phyloP scores from a whole-genome alignment of 2,329 filamentous ascomycete species.

The Scedosporium apiospermum region DNA sequence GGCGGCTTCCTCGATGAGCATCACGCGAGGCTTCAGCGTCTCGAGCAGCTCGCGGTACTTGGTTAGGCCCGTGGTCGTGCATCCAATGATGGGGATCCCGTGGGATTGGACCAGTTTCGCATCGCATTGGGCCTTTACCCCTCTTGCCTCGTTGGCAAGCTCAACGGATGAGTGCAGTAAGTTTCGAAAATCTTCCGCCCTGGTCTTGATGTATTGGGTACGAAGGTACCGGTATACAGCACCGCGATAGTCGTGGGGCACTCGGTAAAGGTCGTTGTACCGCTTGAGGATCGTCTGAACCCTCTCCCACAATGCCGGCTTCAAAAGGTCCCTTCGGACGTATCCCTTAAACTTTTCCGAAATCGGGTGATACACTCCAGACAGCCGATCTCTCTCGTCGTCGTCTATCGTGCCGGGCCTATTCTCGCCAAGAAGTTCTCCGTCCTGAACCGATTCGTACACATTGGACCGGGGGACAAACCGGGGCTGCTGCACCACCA shows the following conservation, averaged over 20 bases:
- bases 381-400: constrained; percentile 40
- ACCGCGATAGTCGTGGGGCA: constrained; percentile 47
- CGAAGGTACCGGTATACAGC: constrained; percentile 59
- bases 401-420: not conserved
- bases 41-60: constrained; percentile 68
- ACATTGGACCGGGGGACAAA: not conserved
- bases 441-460: constrained; percentile 2
- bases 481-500: not conserved
- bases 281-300: constrained; percentile 10
- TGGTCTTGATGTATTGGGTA: constrained; percentile 36
- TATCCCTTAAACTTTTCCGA: not conserved
- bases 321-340: not conserved
- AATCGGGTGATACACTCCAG: constrained; percentile 31
- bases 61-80: constrained; percentile 70
- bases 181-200: constrained; percentile 36
- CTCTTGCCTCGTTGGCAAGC: constrained; percentile 41
- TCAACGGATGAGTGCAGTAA: constrained; percentile 39
- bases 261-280: constrained; percentile 47
- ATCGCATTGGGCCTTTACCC: constrained; percentile 50
- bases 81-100: constrained; percentile 44
- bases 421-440: constrained; percentile 3
- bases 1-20: constrained; percentile 73
- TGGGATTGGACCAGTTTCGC: constrained; percentile 27
- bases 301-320: constrained; percentile 2
- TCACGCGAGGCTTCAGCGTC: constrained; percentile 53